Conservation (phyloP, 2,329 filamentous ascomycete genomes). For the Aureobasidium sp. region DNA sequence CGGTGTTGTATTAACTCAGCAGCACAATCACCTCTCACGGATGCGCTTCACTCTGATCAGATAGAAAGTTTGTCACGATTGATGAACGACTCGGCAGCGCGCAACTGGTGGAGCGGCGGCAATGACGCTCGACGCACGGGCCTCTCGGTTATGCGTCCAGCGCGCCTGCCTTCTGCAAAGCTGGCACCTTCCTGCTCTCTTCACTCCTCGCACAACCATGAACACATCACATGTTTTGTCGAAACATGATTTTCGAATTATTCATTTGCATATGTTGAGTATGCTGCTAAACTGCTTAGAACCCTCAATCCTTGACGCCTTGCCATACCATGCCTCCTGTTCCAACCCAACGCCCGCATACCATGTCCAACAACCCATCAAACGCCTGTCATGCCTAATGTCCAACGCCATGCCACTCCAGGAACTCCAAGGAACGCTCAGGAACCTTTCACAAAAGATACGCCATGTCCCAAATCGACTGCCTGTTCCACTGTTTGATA, state of each 20-base stretch:
- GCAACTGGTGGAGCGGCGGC: not conserved
- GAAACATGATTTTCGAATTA: not conserved
- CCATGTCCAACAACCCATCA: not conserved
- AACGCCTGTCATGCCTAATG: not conserved
- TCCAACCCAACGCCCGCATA: not conserved
- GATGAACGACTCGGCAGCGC: not conserved
- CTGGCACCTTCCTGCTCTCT: not conserved
- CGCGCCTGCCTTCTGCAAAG: not conserved
- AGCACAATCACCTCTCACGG: not conserved
- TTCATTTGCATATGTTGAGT: not conserved
- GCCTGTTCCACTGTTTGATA: constrained; percentile 6
- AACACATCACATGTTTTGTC: not conserved
- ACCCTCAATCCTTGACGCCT: not conserved
- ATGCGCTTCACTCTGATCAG: not conserved
- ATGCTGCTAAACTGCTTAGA: not conserved
- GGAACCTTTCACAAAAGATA: constrained; percentile 2
- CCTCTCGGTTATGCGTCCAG: not conserved
- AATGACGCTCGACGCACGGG: not conserved
- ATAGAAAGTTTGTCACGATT: not conserved
- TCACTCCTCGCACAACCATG: not conserved
- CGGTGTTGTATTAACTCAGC: not conserved
- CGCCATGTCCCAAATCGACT: constrained; percentile 11
- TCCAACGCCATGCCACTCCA: not conserved
- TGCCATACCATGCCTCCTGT: not conserved
- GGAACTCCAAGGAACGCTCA: not conserved